Percentiles rank a stretch among this genome's conserved stretches.
phyloP scores from a whole-genome alignment of 2,329 filamentous ascomycete genomes.

The Fusarium sp. region DNA sequence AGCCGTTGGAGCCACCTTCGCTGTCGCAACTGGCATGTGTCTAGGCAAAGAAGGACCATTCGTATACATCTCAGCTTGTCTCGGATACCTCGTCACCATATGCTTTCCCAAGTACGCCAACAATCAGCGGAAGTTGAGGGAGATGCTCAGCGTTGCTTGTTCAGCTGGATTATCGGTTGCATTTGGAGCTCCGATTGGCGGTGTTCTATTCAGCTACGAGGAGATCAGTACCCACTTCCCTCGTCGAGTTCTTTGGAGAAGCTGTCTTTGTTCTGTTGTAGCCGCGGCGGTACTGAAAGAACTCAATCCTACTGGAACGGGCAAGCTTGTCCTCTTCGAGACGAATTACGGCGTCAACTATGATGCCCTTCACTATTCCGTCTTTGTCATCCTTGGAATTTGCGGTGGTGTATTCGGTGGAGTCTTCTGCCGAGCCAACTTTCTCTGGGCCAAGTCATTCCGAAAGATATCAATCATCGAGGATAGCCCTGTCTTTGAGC shows the following conservation, averaged over 20 bases:
- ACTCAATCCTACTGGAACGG: slow-evolving; percentile 25
- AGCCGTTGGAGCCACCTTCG: slow-evolving; percentile 27
- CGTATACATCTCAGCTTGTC: slow-evolving; percentile 33
- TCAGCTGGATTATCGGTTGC: slow-evolving; percentile 28
- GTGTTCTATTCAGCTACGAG: slow-evolving; percentile 35
- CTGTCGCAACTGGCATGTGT: slow-evolving; percentile 35
- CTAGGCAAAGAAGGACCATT: slow-evolving; percentile 33
- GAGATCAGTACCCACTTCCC: slow-evolving; percentile 40
- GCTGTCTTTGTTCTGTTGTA: slow-evolving; percentile 27
- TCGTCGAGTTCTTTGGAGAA: slow-evolving; percentile 20
- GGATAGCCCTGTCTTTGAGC: slow-evolving; percentile 22
- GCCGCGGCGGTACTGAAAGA: slow-evolving; percentile 30
- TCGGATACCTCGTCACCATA: slow-evolving; percentile 23
- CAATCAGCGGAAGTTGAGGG: slow-evolving; percentile 20
- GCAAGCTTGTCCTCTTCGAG: slow-evolving; percentile 33
- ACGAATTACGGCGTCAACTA: slow-evolving; percentile 37
- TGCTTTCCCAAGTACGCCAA: slow-evolving; percentile 23
- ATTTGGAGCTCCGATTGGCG: slow-evolving; percentile 30
- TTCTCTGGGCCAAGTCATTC: slow-evolving; percentile 29
- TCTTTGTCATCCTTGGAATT: slow-evolving; percentile 23
- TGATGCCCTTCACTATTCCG: slow-evolving; percentile 18
- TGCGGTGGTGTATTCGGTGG: slow-evolving; percentile 27
- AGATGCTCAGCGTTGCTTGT: slow-evolving; percentile 33
- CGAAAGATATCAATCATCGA: slow-evolving; percentile 17
- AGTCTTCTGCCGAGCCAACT: slow-evolving; percentile 26